Evolutionary conservation across 129 eudicot species (phyloP).

Genomic region (Kitagawia praeruptora): DNA sequence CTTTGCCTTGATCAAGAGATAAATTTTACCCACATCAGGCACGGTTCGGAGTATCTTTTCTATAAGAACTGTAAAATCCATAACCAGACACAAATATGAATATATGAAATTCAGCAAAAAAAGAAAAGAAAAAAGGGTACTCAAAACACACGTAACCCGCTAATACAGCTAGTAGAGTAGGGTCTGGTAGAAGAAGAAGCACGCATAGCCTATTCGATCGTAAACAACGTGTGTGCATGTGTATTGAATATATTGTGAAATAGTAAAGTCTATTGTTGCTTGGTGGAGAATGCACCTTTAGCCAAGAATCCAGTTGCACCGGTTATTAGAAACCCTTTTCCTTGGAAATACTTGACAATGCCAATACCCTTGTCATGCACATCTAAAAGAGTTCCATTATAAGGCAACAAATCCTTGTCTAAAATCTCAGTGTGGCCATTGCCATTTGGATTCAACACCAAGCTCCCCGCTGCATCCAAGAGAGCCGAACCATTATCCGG

Average conservation of each 20-base stretch:
- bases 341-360: conserved; percentile 62
- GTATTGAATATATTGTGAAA: background rate
- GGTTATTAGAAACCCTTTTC: conserved; percentile 65
- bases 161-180: too few species aligned
- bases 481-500: conserved; percentile 24
- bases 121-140: too few species aligned
- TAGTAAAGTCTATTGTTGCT: background rate
- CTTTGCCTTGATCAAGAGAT: conserved; percentile 83
- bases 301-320: conserved; percentile 95
- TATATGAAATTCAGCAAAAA: background rate
- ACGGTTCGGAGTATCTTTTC: conserved; percentile 84
- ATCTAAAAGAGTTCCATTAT: conserved; percentile 24
- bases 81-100: background rate
- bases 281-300: conserved; percentile 45
- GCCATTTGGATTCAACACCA: conserved; percentile 57
- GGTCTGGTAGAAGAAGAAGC: background rate
- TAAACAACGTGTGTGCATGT: background rate
- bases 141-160: too few species aligned
- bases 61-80: conserved; percentile 51
- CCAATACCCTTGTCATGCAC: conserved; percentile 67
- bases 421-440: conserved; percentile 8
- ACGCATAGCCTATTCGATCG: background rate
- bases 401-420: conserved; percentile 39
- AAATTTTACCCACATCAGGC: conserved; percentile 85
- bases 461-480: conserved; percentile 35